A percentile compares a stretch with the other conserved stretches of the same genome.
Conservation (phyloP, 371 early-diverging fungal species). For the Lichtheimia ramosa region DNA sequence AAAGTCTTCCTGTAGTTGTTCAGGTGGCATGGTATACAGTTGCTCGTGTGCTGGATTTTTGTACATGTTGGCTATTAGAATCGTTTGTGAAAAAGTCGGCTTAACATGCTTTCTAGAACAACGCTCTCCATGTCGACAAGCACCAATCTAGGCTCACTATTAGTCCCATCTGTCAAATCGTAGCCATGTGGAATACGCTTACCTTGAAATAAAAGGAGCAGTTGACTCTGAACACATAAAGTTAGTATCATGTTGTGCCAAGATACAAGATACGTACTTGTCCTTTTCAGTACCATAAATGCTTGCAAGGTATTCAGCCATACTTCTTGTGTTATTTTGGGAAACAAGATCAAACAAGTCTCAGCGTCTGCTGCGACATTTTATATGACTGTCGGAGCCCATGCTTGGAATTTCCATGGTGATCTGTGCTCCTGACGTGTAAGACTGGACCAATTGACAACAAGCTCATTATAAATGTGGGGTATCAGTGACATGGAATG, state of each 20-base stretch:
- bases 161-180: not conserved
- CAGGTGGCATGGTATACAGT: slow-evolving; percentile 63
- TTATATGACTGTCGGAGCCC: no score
- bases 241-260: not conserved
- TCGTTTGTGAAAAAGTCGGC: slow-evolving; percentile 93
- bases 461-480: no score
- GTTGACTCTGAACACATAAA: slow-evolving; percentile 72
- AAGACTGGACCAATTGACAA: no score
- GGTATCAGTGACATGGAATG: no score
- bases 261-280: slow-evolving; percentile 59
- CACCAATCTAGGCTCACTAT: slow-evolving; percentile 70
- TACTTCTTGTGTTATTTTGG: slow-evolving; percentile 17
- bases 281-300: slow-evolving; percentile 95
- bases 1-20: slow-evolving; percentile 89
- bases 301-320: slow-evolving; percentile 87
- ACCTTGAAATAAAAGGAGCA: slow-evolving; percentile 97
- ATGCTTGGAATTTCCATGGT: no score
- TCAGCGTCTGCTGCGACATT: no score
- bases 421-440: no score
- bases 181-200: slow-evolving; percentile 2
- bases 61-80: slow-evolving; percentile 94
- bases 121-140: slow-evolving; percentile 96
- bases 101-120: slow-evolving; percentile 96
- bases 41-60: slow-evolving; percentile 89
- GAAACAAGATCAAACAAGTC: no score